A percentile compares a stretch with the other conserved stretches of the same genome.
phyloP scores from a whole-genome alignment of 1,139 yeast species.

The Debaryomyces fabryi region DNA sequence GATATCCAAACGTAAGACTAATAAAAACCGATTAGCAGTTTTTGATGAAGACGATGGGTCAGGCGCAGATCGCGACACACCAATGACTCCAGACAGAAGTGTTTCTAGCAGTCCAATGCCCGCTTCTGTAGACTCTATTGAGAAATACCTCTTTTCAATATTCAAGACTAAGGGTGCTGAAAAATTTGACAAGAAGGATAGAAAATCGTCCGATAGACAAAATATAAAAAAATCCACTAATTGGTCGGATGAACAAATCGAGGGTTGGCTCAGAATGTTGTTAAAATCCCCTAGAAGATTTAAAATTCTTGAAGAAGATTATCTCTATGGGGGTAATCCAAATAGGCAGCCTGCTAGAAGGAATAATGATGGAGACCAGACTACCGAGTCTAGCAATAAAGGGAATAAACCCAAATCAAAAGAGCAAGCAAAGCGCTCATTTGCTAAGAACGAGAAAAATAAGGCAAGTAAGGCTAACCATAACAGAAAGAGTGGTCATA shows the following conservation, averaged over 20 bases:
- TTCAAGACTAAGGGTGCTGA: slow-evolving; percentile 54
- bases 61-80: neutral
- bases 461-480: slow-evolving; percentile 65
- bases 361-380: slow-evolving; percentile 11
- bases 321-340: slow-evolving; percentile 44
- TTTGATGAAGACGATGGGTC: slow-evolving; percentile 20
- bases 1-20: neutral
- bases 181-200: slow-evolving; percentile 49
- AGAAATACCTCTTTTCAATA: slow-evolving; percentile 58
- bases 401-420: slow-evolving; percentile 18
- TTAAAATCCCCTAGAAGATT: slow-evolving; percentile 64
- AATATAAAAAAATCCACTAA: slow-evolving; percentile 53
- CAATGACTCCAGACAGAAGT: neutral
- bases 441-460: slow-evolving; percentile 54
- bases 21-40: slow-evolving; percentile 14
- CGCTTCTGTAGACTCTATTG: slow-evolving; percentile 23
- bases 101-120: slow-evolving; percentile 1
- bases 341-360: slow-evolving; percentile 15
- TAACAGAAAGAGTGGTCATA: slow-evolving; percentile 63
- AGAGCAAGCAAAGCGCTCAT: slow-evolving; percentile 23
- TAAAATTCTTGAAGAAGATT: slow-evolving; percentile 63
- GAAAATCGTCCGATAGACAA: slow-evolving; percentile 57
- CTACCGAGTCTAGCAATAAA: slow-evolving; percentile 13
- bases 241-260: slow-evolving; percentile 90
- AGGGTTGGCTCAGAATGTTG: slow-evolving; percentile 88